A percentile compares a stretch with the other conserved stretches of the same genome.
Conservation (phyloP, 306 rosid species). For the Delonix regia region DNA sequence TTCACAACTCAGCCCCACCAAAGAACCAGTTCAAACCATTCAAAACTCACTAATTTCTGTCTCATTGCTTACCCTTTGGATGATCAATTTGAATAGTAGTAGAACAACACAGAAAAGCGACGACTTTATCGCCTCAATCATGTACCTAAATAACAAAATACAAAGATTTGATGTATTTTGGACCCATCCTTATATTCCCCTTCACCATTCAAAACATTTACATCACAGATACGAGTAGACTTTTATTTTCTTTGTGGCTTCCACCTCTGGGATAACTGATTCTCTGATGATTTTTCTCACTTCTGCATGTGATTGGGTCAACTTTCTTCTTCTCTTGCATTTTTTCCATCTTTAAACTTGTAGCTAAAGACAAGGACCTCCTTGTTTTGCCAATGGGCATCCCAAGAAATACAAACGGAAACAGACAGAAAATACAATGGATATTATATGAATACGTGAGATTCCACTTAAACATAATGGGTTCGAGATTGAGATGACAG, state of each 20-base stretch:
- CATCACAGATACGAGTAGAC: background rate
- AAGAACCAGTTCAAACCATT: slow-evolving; percentile 7
- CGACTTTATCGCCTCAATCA: background rate
- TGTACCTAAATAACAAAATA: slow-evolving; percentile 9
- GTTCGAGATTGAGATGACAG: background rate
- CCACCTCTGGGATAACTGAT: background rate
- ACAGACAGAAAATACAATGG: background rate
- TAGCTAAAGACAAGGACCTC: background rate
- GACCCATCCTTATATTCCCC: background rate
- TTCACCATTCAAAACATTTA: background rate
- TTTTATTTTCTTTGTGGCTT: background rate
- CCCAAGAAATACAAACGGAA: background rate
- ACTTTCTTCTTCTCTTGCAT: background rate
- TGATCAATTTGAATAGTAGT: background rate
- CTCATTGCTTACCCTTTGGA: background rate
- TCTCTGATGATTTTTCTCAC: background rate
- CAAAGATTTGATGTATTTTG: background rate
- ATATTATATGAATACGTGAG: background rate
- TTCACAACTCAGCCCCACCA: slow-evolving; percentile 48
- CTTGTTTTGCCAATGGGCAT: slow-evolving; percentile 15
- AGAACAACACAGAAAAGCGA: slow-evolving; percentile 35
- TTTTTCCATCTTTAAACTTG: background rate
- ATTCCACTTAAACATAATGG: background rate
- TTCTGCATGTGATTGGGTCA: background rate
- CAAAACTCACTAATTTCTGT: slow-evolving; percentile 22